Conservation (phyloP, 129 eudicot genomes). For the Escallonia rubra region DNA sequence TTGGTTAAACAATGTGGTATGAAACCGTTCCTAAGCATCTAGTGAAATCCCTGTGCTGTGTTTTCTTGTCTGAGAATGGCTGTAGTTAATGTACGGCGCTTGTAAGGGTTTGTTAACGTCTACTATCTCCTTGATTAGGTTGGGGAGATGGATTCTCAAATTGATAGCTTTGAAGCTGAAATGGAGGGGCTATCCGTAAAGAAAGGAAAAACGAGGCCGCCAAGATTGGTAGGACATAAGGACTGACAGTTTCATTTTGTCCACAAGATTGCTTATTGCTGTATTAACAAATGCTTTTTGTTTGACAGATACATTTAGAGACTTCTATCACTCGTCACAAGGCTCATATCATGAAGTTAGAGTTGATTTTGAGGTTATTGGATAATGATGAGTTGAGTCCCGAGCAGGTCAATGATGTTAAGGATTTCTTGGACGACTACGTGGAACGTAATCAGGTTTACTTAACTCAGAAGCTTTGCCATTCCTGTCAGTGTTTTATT, state of each 20-base stretch:
- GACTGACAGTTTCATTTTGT: not conserved
- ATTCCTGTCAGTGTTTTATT: not conserved
- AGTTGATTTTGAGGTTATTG: slow-evolving; percentile 83
- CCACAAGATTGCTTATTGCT: slow-evolving; percentile 2
- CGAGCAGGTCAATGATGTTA: slow-evolving; percentile 95
- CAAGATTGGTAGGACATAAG: slow-evolving; percentile 67
- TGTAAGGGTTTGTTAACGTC: not conserved
- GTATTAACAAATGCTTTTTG: slow-evolving; percentile 10
- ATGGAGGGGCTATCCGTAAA: slow-evolving; percentile 91
- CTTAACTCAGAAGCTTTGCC: not conserved
- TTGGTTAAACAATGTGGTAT: slow-evolving; percentile 96
- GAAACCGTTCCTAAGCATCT: slow-evolving; percentile 14
- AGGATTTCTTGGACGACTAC: slow-evolving; percentile 95
- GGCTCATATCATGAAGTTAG: slow-evolving; percentile 96
- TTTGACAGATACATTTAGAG: slow-evolving; percentile 78
- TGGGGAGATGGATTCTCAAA: slow-evolving; percentile 88
- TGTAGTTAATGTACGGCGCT: not conserved
- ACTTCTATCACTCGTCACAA: slow-evolving; percentile 91
- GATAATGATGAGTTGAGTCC: slow-evolving; percentile 98
- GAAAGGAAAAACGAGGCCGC: slow-evolving; percentile 97
- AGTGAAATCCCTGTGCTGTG: slow-evolving; percentile 9
- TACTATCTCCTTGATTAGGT: slow-evolving; percentile 51
- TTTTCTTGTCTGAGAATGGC: not conserved
- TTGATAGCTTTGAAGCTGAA: slow-evolving; percentile 97
- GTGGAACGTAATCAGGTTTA: slow-evolving; percentile 97